Evolutionary conservation across 2,329 filamentous ascomycete species (phyloP), one percentile per base, ranked within the genome.

Genomic region (Rutstroemia sp.): DNA sequence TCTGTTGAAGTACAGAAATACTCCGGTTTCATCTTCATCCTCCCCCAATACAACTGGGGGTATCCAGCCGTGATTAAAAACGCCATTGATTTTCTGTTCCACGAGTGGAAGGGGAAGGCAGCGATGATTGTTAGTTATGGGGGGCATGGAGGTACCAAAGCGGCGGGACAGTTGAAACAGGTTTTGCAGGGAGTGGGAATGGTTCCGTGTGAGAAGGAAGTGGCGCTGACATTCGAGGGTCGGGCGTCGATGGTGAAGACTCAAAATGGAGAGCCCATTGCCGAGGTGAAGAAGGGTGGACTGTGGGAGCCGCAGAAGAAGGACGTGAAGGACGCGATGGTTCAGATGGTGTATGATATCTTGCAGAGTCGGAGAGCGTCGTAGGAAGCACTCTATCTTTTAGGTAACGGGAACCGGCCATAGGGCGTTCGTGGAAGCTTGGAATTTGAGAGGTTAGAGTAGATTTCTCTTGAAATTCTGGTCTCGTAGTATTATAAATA

Each of bases 101-200:
- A 76, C 54, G 76, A 78, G 59, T 78, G 75, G 75, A 68, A 58
- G 10, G 72, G 70, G 1, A 78, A 78, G 56, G 69, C 73, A 1
- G 74, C 70, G 5, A 65, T 72, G 62, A 70, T 78, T 58, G 71
- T 78, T 8, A 72, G 67, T 39, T 78, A 78, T 65, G 76, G 76
- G 0, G 71, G 73, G 42, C 65, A 67, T 25, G 73, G 73, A 1
- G 73, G 73, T 0, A 66, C 57, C 2, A 73, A 73, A 48, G 69
- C 69, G 2, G 69, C 69, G 2, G 68, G 54, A 25, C 71, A 73
- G 57, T 60, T 75, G 60, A 61, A 60, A 23, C 58, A 67, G 21
- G 64, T 74, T 19, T 58, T 74, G 39, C 60, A 61, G 10, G 73
- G 68, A 9, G 40, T 53, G 17, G 27, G 50, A 12, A 42, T 40